Conservation (phyloP, 768 basidiomycete genomes). For the Lentinula sp. region DNA sequence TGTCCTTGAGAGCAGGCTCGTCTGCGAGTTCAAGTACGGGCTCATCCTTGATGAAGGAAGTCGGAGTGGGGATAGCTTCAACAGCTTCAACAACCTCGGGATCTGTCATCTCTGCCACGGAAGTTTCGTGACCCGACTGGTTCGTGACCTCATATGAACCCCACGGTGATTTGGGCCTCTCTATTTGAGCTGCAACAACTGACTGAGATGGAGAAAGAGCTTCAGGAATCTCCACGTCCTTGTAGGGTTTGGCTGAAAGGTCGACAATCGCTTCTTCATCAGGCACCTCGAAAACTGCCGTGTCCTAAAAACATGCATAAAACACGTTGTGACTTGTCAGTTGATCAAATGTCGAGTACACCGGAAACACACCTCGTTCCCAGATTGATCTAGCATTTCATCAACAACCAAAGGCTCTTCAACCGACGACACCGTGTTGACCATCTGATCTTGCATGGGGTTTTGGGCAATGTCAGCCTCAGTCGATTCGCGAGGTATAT, state of each 20-base stretch:
- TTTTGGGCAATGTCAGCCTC: neutral
- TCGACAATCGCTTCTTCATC: neutral
- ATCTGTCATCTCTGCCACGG: neutral
- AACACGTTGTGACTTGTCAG: neutral
- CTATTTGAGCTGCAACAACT: slow-evolving; percentile 1
- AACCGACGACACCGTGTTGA: neutral
- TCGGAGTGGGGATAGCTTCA: neutral
- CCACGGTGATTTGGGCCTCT: slow-evolving; percentile 21
- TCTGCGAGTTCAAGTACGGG: neutral
- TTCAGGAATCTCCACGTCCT: neutral
- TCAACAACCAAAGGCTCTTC: neutral
- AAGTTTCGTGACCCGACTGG: neutral
- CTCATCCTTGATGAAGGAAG: neutral
- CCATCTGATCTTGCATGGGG: neutral
- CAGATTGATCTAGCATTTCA: neutral
- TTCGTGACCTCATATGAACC: slow-evolving; percentile 10
- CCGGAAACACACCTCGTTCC: neutral
- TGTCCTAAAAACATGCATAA: neutral
- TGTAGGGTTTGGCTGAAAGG: neutral
- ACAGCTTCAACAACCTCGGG: neutral
- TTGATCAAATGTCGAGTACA: neutral
- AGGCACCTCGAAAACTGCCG: neutral
- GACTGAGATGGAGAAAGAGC: neutral
- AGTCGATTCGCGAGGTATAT: neutral
- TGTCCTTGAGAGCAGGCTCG: neutral